These are phyloP conservation scores for Fusarium paranaense DNA, from an alignment of 2,329 filamentous ascomycete genomes.

Conservation along the genomic window DNA sequence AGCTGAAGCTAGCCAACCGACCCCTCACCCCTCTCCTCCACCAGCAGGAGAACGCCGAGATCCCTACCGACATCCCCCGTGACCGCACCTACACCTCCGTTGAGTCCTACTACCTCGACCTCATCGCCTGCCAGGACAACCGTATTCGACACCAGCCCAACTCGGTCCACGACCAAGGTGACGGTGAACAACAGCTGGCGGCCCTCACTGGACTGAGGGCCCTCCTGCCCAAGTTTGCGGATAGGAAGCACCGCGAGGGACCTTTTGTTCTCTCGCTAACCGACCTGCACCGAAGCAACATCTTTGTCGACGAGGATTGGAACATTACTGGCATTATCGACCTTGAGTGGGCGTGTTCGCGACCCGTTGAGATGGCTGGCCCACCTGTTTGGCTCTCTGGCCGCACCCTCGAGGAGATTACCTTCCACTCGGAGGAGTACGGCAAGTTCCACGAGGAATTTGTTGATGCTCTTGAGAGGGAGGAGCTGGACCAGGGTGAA, in stretches of 20 bases:
- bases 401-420: conserved; percentile 9
- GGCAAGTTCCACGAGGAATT: conserved; percentile 6
- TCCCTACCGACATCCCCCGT: conserved; percentile 47
- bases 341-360: conserved; percentile 48
- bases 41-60: conserved; percentile 49
- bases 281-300: conserved; percentile 55
- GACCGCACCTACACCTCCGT: conserved; percentile 48
- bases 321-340: conserved; percentile 49
- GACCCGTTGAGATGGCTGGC: conserved; percentile 46
- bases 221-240: conserved; percentile 37
- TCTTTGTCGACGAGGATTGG: conserved; percentile 51
- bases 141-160: conserved; percentile 52
- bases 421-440: not conserved
- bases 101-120: conserved; percentile 47
- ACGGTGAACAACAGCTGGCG: conserved; percentile 48
- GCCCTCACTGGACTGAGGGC: conserved; percentile 46
- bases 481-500: not conserved
- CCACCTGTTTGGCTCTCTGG: conserved; percentile 47
- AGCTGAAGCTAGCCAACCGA: conserved; percentile 49
- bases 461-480: conserved; percentile 2
- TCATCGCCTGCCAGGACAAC: conserved; percentile 46
- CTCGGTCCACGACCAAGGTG: conserved; percentile 43
- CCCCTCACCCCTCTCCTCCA: conserved; percentile 50
- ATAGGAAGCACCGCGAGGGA: conserved; percentile 39
- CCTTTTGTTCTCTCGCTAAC: conserved; percentile 51